Conservation (phyloP, 148 eudicot species). For the Cornus suecica region DNA sequence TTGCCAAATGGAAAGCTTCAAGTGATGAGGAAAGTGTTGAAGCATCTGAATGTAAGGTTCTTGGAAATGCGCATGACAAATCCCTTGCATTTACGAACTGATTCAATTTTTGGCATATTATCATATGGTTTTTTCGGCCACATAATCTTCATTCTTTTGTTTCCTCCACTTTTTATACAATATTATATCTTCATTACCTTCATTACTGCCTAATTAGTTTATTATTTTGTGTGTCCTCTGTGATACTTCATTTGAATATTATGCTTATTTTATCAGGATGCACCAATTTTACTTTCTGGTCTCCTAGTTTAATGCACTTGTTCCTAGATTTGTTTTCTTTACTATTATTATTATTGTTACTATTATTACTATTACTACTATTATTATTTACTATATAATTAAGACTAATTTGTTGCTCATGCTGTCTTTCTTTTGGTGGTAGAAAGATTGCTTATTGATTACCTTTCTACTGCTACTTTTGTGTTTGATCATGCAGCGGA, state of each 20-base stretch:
- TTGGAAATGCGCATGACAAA: slow-evolving; percentile 3
- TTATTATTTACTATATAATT: too few relatives aligned
- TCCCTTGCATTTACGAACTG: background rate
- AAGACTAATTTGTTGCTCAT: background rate
- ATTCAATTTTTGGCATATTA: background rate
- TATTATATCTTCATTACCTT: background rate
- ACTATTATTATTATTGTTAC: too few relatives aligned
- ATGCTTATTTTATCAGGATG: slow-evolving; percentile 1
- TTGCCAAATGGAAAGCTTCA: slow-evolving; percentile 68
- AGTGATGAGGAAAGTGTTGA: slow-evolving; percentile 75
- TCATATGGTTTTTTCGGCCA: background rate
- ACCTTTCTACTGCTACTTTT: slow-evolving; percentile 3
- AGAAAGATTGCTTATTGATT: background rate
- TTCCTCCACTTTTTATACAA: background rate
- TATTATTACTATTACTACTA: too few relatives aligned
- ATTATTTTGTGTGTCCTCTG: background rate
- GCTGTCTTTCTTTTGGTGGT: background rate
- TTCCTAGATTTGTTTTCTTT: background rate
- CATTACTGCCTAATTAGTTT: background rate
- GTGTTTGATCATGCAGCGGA: slow-evolving; percentile 56
- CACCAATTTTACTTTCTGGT: background rate
- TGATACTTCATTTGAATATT: background rate
- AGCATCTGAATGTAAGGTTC: slow-evolving; percentile 66
- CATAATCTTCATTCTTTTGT: background rate
- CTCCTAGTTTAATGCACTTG: background rate